Percentiles rank a stretch among this genome's conserved stretches.
These are phyloP conservation scores for Dioscorea cayenensis DNA, from an alignment of 116 monocot species.

Conservation along the genomic window DNA sequence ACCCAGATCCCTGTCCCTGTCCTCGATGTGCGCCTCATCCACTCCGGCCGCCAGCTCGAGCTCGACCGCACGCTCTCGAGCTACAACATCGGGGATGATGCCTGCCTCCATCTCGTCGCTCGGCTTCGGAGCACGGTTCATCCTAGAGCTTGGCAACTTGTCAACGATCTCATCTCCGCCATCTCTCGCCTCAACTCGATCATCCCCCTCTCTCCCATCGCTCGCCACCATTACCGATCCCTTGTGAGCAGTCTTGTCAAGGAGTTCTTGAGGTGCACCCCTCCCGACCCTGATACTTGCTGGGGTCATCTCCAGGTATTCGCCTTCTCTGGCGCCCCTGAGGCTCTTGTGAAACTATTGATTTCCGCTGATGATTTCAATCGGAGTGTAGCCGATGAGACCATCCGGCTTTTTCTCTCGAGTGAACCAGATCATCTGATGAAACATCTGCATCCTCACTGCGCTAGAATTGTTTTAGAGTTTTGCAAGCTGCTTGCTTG, in stretches of 20 bases:
- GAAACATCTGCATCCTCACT: conserved; percentile 9
- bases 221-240: background rate
- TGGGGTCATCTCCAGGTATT: conserved; percentile 46
- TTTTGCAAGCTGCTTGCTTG: conserved; percentile 47
- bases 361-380: background rate
- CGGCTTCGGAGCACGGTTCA: conserved; percentile 41
- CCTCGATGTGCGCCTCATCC: conserved; percentile 46
- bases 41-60: conserved; percentile 56
- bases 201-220: background rate
- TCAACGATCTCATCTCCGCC: conserved; percentile 28
- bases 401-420: conserved; percentile 35
- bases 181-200: background rate
- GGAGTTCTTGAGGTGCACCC: conserved; percentile 30
- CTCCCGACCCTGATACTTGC: background rate
- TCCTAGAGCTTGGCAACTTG: conserved; percentile 53
- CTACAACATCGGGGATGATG: conserved; percentile 29
- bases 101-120: conserved; percentile 39
- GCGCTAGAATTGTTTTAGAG: conserved; percentile 40
- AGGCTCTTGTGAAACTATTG: conserved; percentile 54
- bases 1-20: conserved; percentile 25
- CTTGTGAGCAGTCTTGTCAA: conserved; percentile 25
- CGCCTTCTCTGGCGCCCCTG: conserved; percentile 30
- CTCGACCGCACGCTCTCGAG: conserved; percentile 31
- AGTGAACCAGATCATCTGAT: conserved; percentile 5
- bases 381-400: conserved; percentile 15